Evolutionary conservation across 441 rosid species (phyloP).

Genomic region (Pelargonium fulgidum): DNA sequence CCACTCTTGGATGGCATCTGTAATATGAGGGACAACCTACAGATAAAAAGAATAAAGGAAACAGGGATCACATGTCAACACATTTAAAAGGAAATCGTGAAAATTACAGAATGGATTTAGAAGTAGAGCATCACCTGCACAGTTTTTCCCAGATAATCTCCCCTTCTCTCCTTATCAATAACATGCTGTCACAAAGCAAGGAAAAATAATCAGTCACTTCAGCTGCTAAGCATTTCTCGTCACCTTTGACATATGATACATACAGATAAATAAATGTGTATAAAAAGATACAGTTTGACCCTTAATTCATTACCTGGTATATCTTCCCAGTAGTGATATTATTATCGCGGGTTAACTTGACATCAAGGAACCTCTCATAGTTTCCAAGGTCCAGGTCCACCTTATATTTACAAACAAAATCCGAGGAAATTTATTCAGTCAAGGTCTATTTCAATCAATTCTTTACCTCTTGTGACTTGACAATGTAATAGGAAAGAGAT

Average conservation of each 20-base stretch:
- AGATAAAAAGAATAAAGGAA: not conserved
- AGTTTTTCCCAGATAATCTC: not conserved
- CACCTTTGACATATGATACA: not conserved
- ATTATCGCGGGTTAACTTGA: constrained; percentile 14
- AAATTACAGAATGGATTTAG: not conserved
- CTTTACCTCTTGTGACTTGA: not conserved
- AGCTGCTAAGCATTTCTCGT: not conserved
- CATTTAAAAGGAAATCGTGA: not conserved
- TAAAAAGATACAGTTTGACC: no score
- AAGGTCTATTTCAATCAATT: not conserved
- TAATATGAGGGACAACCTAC: constrained; percentile 3
- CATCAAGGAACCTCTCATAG: not conserved
- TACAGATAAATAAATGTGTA: not conserved
- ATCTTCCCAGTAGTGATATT: constrained; percentile 19
- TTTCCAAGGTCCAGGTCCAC: constrained; percentile 4
- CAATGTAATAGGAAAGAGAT: not conserved
- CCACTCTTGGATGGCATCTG: constrained; percentile 1
- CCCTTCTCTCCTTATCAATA: not conserved
- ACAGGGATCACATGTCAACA: not conserved
- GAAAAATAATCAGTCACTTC: not conserved
- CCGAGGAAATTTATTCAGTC: not conserved
- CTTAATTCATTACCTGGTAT: constrained; percentile 1
- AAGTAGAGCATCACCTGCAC: not conserved
- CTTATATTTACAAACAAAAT: not conserved
- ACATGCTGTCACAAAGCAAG: not conserved